Evolutionary conservation across 495 filamentous ascomycete genomes (phyloP).

Genomic region (Trichoderma virens): DNA sequence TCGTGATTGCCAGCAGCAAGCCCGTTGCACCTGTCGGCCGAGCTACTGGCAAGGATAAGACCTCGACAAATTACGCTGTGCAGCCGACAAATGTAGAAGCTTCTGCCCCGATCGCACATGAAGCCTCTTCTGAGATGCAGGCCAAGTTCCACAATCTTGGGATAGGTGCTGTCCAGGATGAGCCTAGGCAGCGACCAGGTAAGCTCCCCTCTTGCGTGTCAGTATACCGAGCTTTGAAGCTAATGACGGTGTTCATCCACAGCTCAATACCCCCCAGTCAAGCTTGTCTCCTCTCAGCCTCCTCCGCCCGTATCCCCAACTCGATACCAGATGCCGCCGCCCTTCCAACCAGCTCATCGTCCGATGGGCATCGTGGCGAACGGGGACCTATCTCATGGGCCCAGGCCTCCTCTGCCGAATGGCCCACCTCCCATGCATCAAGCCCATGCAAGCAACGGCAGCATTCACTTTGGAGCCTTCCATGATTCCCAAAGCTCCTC

Average conservation of each 20-base stretch:
- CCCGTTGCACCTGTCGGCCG: background rate
- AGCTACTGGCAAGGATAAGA: background rate
- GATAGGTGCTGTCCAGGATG: background rate
- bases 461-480: constrained; percentile 8
- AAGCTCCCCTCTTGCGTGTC: background rate
- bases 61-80: background rate
- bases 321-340: constrained; percentile 11
- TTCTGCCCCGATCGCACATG: background rate
- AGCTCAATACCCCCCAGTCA: constrained; percentile 3
- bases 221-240: background rate
- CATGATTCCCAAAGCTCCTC: constrained; percentile 9
- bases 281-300: background rate
- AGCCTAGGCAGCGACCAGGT: background rate
- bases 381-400: background rate
- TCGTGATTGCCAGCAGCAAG: background rate
- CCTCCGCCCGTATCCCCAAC: constrained; percentile 1
- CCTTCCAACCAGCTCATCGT: constrained; percentile 7
- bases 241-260: background rate
- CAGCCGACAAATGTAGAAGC: background rate
- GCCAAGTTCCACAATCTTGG: background rate
- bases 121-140: background rate
- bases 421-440: constrained; percentile 7
- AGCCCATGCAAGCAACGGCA: constrained; percentile 9
- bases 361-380: background rate
- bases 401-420: background rate